A percentile compares a stretch with the other conserved stretches of the same genome.
Conservation (phyloP, 2,329 filamentous ascomycete species). For the Fusarium anthophilum region DNA sequence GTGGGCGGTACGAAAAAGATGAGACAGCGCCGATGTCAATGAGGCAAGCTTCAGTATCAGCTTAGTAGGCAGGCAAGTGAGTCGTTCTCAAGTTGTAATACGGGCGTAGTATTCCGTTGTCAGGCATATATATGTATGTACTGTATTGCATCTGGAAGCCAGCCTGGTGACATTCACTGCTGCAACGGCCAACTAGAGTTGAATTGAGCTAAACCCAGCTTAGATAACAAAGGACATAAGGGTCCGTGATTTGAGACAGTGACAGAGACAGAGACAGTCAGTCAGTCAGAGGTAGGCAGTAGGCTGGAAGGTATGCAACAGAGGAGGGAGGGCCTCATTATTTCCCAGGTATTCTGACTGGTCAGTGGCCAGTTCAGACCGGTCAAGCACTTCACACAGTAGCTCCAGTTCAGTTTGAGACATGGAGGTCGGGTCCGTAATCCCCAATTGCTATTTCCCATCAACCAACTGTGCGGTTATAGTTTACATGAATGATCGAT, state of each 20-base stretch:
- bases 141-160: not conserved
- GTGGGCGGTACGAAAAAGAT: slow-evolving; percentile 9
- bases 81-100: not conserved
- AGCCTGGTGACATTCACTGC: slow-evolving; percentile 2
- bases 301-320: slow-evolving; percentile 6
- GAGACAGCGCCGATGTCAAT: slow-evolving; percentile 2
- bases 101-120: not conserved
- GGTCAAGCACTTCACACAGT: slow-evolving; percentile 12
- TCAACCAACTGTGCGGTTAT: not conserved
- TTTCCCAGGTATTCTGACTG: not conserved
- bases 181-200: not conserved
- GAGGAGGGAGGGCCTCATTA: slow-evolving; percentile 22
- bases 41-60: not conserved
- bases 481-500: not conserved
- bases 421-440: not conserved
- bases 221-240: not conserved
- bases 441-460: not conserved
- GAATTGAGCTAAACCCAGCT: not conserved
- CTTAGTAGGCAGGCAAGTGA: not conserved
- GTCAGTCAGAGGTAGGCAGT: not conserved
- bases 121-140: not conserved
- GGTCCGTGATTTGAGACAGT: slow-evolving; percentile 15
- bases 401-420: not conserved
- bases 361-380: slow-evolving; percentile 2
- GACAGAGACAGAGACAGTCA: not conserved